phyloP scores from a whole-genome alignment of 2,329 filamentous ascomycete species.

The Calonectria hawksworthii region DNA sequence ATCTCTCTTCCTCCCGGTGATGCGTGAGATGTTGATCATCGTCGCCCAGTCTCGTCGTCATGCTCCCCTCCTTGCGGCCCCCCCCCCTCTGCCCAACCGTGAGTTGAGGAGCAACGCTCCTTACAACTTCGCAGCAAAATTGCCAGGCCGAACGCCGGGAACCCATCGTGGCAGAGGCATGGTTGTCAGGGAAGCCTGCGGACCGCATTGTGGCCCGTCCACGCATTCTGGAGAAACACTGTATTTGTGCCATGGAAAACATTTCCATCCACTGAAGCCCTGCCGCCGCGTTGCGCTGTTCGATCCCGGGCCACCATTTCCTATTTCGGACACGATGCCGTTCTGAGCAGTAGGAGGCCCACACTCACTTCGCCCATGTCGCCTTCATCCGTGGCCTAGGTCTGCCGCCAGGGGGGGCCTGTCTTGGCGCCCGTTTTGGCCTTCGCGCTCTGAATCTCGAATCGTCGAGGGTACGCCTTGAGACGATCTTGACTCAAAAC shows the following conservation, averaged over 20 bases:
- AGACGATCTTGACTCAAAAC: constrained; percentile 48
- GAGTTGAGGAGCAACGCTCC: neutral
- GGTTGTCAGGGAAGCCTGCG: constrained; percentile 8
- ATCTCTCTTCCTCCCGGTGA: constrained; percentile 37
- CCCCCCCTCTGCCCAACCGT: neutral
- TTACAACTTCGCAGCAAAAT: neutral
- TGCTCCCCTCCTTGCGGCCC: constrained; percentile 8
- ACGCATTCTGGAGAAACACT: constrained; percentile 13
- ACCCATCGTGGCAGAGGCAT: constrained; percentile 7
- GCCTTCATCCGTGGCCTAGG: constrained; percentile 36
- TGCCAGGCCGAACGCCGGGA: neutral
- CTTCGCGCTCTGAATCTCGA: constrained; percentile 27
- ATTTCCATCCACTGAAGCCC: constrained; percentile 36
- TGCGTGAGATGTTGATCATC: constrained; percentile 39
- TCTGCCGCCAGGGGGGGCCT: constrained; percentile 37
- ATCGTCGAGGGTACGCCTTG: constrained; percentile 34
- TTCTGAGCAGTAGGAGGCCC: constrained; percentile 34
- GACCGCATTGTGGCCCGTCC: constrained; percentile 26
- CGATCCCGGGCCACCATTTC: constrained; percentile 44
- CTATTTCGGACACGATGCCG: constrained; percentile 43
- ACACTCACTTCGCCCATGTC: constrained; percentile 38
- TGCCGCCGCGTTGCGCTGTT: constrained; percentile 36
- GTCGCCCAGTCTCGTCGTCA: constrained; percentile 19
- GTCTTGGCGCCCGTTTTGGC: constrained; percentile 35
- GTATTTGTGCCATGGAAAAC: constrained; percentile 26